Base-by-base conservation (phyloP, 495 filamentous ascomycete genomes). In the Talaromyces proteolyticus region DNA sequence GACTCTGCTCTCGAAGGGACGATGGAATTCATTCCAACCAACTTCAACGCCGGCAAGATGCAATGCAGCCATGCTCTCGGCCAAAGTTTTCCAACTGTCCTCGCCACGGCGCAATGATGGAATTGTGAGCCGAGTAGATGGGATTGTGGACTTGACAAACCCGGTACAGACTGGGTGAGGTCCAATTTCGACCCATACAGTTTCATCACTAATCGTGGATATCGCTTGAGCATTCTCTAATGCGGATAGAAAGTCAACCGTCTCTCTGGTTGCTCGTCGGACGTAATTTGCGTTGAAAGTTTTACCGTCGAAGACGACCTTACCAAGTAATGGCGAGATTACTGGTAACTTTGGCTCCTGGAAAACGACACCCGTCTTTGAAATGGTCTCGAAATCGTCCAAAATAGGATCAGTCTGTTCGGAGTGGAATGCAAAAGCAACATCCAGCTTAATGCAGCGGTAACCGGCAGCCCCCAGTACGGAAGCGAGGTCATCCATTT, bases 11-110 rank as follows among this genome's bases (percentile, higher is more conserved):
- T 64, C 57, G 56, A 84, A 87, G 52, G 81, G 78, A 5, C 70
- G 63, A 64, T 84, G 80, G 54, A 77, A 87, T 56, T 86, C 86
- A 49, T 76, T 76, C 82, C 85, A 92, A 57, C 78, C 60, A 41
- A 89, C 56, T 12, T 75, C 69, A 10, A 84, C 53, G 11, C 88
- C 85, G 6, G 63, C 68, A 2, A 57, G 59, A 57, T 89, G 75
- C 14, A 90, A 63, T 1, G 69, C 64, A 39, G 67, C 63, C 1
- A 89, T 56, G 17, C 65, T 78, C 5, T 57, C 52, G 0, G 75
- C 67, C 3, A 91, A 58, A 3, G 74, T 81, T 54, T 72, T 74
- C 70, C 77, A 88, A 17, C 55, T 55, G 48, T 75, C 61, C 17
- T 74, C 69, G 10, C 57, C 55, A 0, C 64, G 62, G 3, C 63